Evolutionary conservation across 1,284 basidiomycete species (phyloP), one percentile per base, ranked within the genome.

Genomic region (Porodaedalea pini): DNA sequence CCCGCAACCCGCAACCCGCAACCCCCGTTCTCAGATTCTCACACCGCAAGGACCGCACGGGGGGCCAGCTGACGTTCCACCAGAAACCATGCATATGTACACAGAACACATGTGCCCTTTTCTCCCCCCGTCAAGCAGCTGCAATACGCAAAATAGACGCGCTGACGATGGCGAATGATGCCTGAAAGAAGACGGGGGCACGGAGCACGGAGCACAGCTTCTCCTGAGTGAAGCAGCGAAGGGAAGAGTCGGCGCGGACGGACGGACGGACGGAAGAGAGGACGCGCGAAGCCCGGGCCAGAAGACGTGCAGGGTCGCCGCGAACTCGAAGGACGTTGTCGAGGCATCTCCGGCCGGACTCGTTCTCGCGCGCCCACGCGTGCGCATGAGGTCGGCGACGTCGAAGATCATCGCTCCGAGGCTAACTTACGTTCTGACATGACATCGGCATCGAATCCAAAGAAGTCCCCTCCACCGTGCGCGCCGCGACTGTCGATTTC

Each of bases 11-110:
- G n/a, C n/a, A 48, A n/a, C 15, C 15, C 15, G 27, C 11, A 15
- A 29, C 45, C 45, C 45, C 45, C 15, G 29, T 48, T 32, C 45
- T 17, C 25, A 29, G 45, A 31, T 48, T 48, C 45, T 48, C 45
- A 48, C 45, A 41, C 40, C 11, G 40, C 40, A 41, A 21, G 15
- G 40, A 21, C 40, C 11, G 40, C 40, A 41, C 40, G 40, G 19
- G 40, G n/a, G n/a, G n/a, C n/a, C 32, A 41, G 40, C 19, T n/a
- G 40, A 41, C 40, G 40, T 41, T 41, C 40, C 40, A 41, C 6
- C 10, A 5, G n/a, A 15, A 41, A 41, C 40, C 4, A 4, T 5
- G 15, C 17, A 8, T 6, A 6, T 21, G 13, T 13, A 34, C 7
- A 34, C 7, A 34, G 32, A 34, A 34, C 32, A 34, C 32, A 34